Evolutionary conservation across 441 rosid genomes (phyloP), one percentile per base, ranked within the genome.

Genomic region (Populus hybrid): DNA sequence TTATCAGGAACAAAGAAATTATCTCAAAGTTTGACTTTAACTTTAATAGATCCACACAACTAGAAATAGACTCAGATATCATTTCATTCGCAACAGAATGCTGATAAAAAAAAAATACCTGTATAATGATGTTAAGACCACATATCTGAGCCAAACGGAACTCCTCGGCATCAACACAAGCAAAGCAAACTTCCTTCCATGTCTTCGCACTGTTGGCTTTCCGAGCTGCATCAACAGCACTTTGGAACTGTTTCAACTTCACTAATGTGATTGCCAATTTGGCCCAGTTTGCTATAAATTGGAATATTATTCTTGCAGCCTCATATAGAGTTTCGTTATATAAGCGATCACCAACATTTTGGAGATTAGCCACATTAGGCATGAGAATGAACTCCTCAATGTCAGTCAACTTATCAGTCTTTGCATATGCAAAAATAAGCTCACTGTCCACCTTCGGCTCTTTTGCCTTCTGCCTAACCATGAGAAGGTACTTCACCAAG

Each of bases 101-200:
- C 56, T 21, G 28, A 38, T 24, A 35, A 36, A 71, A 35, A 11
- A 24, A 61, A 3, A 33, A 28, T 29, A 97, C 99, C 98, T 97
- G 99, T 72, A 94, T 79, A 78, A 97, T 97, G 74, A 97, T 88
- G 87, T 97, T 97, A 50, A 94, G 95, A 71, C 99, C 99, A 83
- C 99, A 93, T 68, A 97, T 97, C 79, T 97, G 99, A 61, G 99
- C 99, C 88, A 97, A 77, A 38, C 98, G 98, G 90, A 97, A 97
- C 83, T 97, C 99, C 88, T 97, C 99, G 31, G 97, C 99, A 84
- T 97, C 99, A 78, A 97, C 99, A 87, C 99, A 97, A 69, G 99
- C 98, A 92, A 97, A 97, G 89, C 99, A 97, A 75, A 97, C 98
- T 87, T 92, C 98, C 85, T 94, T 97, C 99, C 99, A 97, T 68